phyloP scores from a whole-genome alignment of 2,329 filamentous ascomycete species.

The Colletotrichum orchidophilum region DNA sequence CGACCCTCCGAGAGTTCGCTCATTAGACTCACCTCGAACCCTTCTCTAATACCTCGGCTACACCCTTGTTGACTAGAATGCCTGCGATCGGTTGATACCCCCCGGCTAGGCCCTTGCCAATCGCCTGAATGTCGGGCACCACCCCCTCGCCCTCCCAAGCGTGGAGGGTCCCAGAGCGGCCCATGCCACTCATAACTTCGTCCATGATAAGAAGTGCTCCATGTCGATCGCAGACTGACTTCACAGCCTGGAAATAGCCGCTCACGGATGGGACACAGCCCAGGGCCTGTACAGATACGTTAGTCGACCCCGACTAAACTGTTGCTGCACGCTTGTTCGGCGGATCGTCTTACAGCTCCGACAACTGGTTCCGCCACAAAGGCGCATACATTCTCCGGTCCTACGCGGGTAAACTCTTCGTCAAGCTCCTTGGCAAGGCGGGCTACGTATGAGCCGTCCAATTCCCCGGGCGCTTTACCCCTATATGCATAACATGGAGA shows the following conservation, averaged over 20 bases:
- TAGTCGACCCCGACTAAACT: background rate
- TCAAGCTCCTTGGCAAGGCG: constrained; percentile 73
- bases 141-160: constrained; percentile 39
- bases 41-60: constrained; percentile 59
- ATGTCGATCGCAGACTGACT: constrained; percentile 69
- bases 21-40: constrained; percentile 46
- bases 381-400: constrained; percentile 72
- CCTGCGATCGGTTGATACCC: constrained; percentile 65
- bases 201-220: constrained; percentile 75
- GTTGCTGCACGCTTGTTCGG: background rate
- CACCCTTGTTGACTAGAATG: constrained; percentile 58
- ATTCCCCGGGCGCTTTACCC: constrained; percentile 59
- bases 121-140: constrained; percentile 64
- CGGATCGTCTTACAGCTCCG: constrained; percentile 65
- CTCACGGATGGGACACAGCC: constrained; percentile 69
- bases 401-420: constrained; percentile 70
- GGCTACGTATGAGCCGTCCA: constrained; percentile 66
- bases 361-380: constrained; percentile 80
- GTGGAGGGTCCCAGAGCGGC: constrained; percentile 19
- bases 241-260: constrained; percentile 73
- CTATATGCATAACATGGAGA: constrained; percentile 75
- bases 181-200: constrained; percentile 42
- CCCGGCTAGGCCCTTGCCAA: constrained; percentile 67
- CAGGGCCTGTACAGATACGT: constrained; percentile 55
- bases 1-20: constrained; percentile 25